Evolutionary conservation across 331 rosid genomes (phyloP), one percentile per base, ranked within the genome.

Genomic region (Erythrophleum ivorense): DNA sequence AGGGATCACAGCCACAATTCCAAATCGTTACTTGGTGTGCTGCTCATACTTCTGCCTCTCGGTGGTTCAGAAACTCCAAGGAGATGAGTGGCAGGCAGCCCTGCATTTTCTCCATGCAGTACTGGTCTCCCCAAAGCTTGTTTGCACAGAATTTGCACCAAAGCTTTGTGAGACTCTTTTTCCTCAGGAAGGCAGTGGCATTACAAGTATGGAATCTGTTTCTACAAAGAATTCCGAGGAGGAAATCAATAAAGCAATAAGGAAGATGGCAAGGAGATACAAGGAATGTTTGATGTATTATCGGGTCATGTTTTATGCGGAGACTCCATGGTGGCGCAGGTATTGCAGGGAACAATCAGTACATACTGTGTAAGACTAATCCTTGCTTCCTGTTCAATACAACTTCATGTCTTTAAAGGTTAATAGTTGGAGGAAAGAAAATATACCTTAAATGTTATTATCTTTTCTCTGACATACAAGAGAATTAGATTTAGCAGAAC

Each of bases 11-110:
- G 92, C 94, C 9, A 87, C 95, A 80, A 69, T 91, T 68, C 80
- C 83, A 9, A 92, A 92, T 79, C 49, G 78, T 62, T 85, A 88
- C 40, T 80, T 92, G 86, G 88, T 91, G 18, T 91, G 95, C 70
- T 92, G 94, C 77, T 91, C 97, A 6, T 92, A 89, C 82, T 91
- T 92, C 82, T 92, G 90, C 74, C 92, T 92, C 73, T 87, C 97
- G 0, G 71, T 88, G 41, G 91, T 91, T 9, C 86, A 91, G 75
- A 92, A 79, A 8, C 88, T 92, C 19, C 95, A 85, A 31, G 85
- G 88, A 49, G 95, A 92, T 67, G 95, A 91, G 82, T 92, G 95
- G 94, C 97, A 92, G 73, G 87, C 92, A 53, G 97, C 94, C 3
- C 86, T 91, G 70, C 94, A 92, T 91, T 91, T 92, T 82, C 89